Conservation (phyloP, 1,284 basidiomycete species). For the Moniliella sp. region DNA sequence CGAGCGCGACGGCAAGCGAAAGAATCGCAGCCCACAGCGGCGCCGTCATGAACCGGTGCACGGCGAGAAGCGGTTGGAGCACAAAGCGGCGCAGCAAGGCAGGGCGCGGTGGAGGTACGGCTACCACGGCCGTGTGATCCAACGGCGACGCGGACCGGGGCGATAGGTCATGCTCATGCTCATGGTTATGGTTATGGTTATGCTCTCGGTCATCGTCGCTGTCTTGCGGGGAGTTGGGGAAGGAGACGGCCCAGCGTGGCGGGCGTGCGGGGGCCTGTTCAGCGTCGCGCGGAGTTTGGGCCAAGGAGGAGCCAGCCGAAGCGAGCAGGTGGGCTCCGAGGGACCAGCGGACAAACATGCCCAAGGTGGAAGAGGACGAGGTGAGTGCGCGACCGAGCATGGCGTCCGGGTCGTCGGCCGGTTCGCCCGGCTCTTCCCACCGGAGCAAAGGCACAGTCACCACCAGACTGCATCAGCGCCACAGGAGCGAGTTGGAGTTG, state of each 20-base stretch:
- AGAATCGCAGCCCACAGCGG: slow-evolving; percentile 42
- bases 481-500: slow-evolving; percentile 84
- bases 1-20: slow-evolving; percentile 59
- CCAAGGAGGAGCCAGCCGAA: too few relatives aligned
- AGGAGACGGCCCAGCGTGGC: slow-evolving; percentile 13
- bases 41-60: slow-evolving; percentile 65
- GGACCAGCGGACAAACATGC: slow-evolving; percentile 46
- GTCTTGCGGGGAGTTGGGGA: slow-evolving; percentile 18
- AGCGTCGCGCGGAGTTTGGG: too few relatives aligned
- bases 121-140: too few relatives aligned
- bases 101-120: too few relatives aligned
- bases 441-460: slow-evolving; percentile 59
- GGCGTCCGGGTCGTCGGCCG: slow-evolving; percentile 54
- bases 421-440: slow-evolving; percentile 43
- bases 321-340: slow-evolving; percentile 35
- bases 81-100: too few relatives aligned
- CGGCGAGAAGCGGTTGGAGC: slow-evolving; percentile 15
- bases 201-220: slow-evolving; percentile 8
- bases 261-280: too few relatives aligned
- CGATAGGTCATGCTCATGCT: too few relatives aligned
- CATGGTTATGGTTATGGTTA: slow-evolving; percentile 8
- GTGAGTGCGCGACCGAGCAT: slow-evolving; percentile 80
- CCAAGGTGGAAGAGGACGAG: slow-evolving; percentile 70
- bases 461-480: slow-evolving; percentile 73
- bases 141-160: too few relatives aligned